Conservation (phyloP, 305 asterid species). For the Fraxinus angustifolia region DNA sequence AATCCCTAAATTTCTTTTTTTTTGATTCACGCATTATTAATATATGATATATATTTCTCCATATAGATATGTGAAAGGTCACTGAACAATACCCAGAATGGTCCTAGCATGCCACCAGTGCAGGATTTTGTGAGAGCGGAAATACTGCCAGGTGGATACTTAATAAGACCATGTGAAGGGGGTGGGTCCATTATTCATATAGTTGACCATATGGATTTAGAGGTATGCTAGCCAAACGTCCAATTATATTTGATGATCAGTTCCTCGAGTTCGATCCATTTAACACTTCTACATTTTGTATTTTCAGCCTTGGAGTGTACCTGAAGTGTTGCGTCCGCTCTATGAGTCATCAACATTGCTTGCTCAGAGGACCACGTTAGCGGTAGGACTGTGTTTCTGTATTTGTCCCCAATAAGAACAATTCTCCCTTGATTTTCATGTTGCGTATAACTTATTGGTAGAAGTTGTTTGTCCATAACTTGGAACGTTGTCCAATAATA, state of each 20-base stretch:
- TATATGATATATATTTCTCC: not conserved
- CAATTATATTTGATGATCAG: not conserved
- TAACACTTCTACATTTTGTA: not conserved
- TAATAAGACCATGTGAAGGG: conserved; percentile 93
- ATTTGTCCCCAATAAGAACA: not conserved
- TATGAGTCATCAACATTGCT: conserved; percentile 84
- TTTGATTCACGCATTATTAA: not conserved
- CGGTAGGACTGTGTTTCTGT: conserved; percentile 38
- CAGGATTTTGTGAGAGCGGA: conserved; percentile 83
- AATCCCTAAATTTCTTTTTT: not conserved
- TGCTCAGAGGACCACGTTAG: conserved; percentile 85
- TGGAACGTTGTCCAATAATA: not conserved
- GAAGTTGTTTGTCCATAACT: not conserved
- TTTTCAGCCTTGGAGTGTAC: conserved; percentile 94
- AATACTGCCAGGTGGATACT: conserved; percentile 86
- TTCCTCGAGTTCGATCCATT: conserved; percentile 4
- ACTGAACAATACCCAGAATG: conserved; percentile 86
- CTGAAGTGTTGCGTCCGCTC: conserved; percentile 89
- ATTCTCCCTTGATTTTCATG: not conserved
- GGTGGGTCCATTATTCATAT: conserved; percentile 93
- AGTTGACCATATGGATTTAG: conserved; percentile 86
- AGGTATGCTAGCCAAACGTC: conserved; percentile 43
- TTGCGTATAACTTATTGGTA: not conserved
- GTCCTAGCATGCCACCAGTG: conserved; percentile 92
- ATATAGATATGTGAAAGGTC: conserved; percentile 85